These are phyloP conservation scores for Alternaria dauci DNA, from an alignment of 2,329 filamentous ascomycete species.

Conservation along the genomic window DNA sequence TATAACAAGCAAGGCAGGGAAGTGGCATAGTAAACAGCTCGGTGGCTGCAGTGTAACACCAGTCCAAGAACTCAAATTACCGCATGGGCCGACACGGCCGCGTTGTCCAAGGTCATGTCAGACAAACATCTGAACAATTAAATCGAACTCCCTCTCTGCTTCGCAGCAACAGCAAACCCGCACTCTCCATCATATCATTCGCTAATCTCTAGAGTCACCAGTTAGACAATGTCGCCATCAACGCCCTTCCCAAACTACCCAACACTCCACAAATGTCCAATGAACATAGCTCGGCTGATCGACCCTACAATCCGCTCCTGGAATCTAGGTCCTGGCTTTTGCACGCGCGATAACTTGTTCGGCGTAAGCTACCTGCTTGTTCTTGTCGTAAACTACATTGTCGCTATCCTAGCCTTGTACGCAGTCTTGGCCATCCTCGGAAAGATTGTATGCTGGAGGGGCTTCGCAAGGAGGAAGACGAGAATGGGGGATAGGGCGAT, in stretches of 20 bases:
- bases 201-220: background rate
- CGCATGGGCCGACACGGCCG: background rate
- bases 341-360: conserved; percentile 3
- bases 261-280: conserved; percentile 4
- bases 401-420: background rate
- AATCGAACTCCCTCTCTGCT: background rate
- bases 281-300: background rate
- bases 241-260: background rate
- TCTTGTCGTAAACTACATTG: background rate
- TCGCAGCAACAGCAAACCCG: background rate
- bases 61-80: background rate
- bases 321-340: background rate
- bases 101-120: background rate
- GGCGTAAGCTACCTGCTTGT: background rate
- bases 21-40: background rate
- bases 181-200: background rate
- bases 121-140: background rate
- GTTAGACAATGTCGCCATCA: background rate
- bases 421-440: background rate
- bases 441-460: background rate
- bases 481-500: background rate
- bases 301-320: conserved; percentile 1
- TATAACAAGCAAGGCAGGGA: background rate
- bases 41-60: conserved; percentile 2
- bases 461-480: too few relatives aligned